Evolutionary conservation across 2,329 filamentous ascomycete species (phyloP), one percentile per base, ranked within the genome.

Genomic region (Aspergillus neotritici): DNA sequence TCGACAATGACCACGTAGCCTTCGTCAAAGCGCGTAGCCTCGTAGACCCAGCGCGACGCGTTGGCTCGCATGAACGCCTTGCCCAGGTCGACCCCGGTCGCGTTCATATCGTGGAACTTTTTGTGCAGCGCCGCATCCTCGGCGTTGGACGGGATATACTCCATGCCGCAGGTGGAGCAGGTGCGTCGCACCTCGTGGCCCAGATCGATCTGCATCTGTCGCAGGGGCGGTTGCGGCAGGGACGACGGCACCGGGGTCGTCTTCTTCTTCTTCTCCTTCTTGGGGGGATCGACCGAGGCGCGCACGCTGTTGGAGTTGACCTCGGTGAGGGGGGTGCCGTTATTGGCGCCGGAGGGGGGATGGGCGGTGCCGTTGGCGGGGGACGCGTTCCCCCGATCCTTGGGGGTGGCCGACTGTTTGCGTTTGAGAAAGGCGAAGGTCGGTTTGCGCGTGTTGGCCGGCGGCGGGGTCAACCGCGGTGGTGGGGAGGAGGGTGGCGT

Each of bases 101-200:
- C 67, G 52, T 80, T 78, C 65, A 78, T 76, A 30, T 76, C 75
- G 58, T 84, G 82, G 52, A 79, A 84, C 49, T 79, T 80, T 51
- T 76, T 76, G 57, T 85, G 82, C 41, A 84, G 56, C 5, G 73
- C 74, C n/a, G 71, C 68, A 53, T 85, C 82, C 54, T 83, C 79
- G 5, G 69, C 63, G 38, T 77, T 76, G 0, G 80, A 82, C 4
- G 79, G 76, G 29, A 80, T 73, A 52, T 84, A 85, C 41, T 82
- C 78, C 82, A 85, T 85, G 1, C 78, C 77, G 53, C 82, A 85
- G 3, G 67, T 69, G 31, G 69, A 67, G 62, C 82, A 85, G 9
- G 73, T 77, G 51, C 76, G 77, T 36, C 76, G 72, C 31, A 75
- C 65, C 33, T 77, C 72, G 31, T 71, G 67, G 2, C 78, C 79